Conservation (phyloP, 108 stramenopile species). For the Stephanodiscus triporus region DNA sequence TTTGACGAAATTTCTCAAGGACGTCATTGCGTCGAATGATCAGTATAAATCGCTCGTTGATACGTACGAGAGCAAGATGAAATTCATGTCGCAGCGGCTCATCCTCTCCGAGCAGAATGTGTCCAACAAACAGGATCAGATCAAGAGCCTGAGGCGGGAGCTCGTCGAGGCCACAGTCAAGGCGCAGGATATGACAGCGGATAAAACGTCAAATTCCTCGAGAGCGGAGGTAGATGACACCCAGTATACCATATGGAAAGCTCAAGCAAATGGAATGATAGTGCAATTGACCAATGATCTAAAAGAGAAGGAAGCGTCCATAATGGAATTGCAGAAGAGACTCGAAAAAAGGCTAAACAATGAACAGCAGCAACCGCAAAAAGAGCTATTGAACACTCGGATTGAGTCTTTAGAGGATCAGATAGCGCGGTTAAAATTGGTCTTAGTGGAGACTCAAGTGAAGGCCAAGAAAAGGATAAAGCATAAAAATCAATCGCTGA, state of each 20-base stretch:
- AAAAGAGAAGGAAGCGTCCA: slow-evolving; percentile 28
- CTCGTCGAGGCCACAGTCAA: slow-evolving; percentile 14
- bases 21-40: slow-evolving; percentile 16
- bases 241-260: slow-evolving; percentile 27
- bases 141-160: slow-evolving; percentile 21
- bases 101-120: slow-evolving; percentile 33
- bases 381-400: background rate
- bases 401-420: background rate
- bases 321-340: slow-evolving; percentile 13
- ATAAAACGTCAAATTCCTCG: background rate
- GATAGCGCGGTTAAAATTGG: slow-evolving; percentile 21
- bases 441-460: slow-evolving; percentile 19
- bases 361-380: background rate
- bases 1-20: slow-evolving; percentile 16
- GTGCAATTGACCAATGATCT: slow-evolving; percentile 14
- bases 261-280: slow-evolving; percentile 35
- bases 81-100: slow-evolving; percentile 31
- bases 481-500: slow-evolving; percentile 34
- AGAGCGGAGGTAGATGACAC: slow-evolving; percentile 18
- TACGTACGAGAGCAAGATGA: slow-evolving; percentile 17
- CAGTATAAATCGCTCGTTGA: slow-evolving; percentile 18
- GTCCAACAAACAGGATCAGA: slow-evolving; percentile 29
- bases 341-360: background rate
- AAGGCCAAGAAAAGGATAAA: slow-evolving; percentile 43
- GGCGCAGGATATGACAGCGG: background rate